These are phyloP conservation scores for Lanzia echinophila DNA, from an alignment of 2,329 filamentous ascomycete genomes.

Conservation along the genomic window DNA sequence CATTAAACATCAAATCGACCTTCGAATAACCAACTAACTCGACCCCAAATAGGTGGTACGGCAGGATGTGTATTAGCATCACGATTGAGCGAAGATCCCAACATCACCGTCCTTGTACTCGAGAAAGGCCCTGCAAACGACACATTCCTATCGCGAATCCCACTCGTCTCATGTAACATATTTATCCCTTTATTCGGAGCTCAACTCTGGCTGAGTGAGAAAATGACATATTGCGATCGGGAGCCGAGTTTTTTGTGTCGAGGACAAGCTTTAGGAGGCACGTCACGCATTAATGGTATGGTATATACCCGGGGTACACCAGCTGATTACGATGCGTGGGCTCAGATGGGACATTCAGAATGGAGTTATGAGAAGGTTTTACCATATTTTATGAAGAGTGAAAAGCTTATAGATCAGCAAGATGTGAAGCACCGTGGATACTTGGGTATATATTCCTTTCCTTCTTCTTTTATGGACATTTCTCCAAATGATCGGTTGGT, in stretches of 20 bases:
- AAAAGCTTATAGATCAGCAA: neutral
- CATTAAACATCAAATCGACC: neutral
- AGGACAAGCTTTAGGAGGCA: constrained; percentile 31
- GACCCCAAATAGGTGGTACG: constrained; percentile 31
- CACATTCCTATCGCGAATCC: neutral
- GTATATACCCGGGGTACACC: constrained; percentile 32
- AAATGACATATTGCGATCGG: neutral
- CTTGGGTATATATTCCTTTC: too few species aligned
- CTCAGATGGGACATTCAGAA: constrained; percentile 37
- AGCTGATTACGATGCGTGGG: constrained; percentile 40
- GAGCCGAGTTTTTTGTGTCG: neutral
- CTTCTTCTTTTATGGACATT: too few species aligned
- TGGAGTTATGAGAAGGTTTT: constrained; percentile 38
- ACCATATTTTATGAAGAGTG: constrained; percentile 35
- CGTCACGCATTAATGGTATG: constrained; percentile 36
- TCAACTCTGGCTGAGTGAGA: neutral
- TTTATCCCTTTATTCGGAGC: neutral
- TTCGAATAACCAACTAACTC: neutral
- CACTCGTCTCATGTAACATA: neutral
- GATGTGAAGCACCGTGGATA: neutral
- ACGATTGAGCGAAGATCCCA: constrained; percentile 33
- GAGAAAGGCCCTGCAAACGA: constrained; percentile 30
- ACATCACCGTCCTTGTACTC: constrained; percentile 34
- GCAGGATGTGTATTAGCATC: constrained; percentile 36
- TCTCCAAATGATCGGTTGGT: too few species aligned